These are phyloP conservation scores for Eucalyptus cloeziana DNA, from an alignment of 345 rosid genomes.

Conservation along the genomic window DNA sequence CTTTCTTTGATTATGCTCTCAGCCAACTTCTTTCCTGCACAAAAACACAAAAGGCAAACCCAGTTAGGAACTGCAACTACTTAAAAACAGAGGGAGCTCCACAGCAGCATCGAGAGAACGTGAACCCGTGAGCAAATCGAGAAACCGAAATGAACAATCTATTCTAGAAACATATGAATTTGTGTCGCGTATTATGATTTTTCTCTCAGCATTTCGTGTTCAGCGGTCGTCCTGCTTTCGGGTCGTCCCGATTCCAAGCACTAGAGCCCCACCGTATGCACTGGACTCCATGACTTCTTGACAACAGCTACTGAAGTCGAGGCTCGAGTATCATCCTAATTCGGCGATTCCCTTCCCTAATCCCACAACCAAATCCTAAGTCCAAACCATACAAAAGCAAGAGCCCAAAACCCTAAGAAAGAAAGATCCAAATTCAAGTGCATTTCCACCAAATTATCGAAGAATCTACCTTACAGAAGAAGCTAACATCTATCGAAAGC, in stretches of 20 bases:
- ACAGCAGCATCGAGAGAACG: background rate
- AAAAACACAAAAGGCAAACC: background rate
- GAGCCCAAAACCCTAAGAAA: background rate
- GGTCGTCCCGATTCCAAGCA: background rate
- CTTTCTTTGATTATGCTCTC: slow-evolving; percentile 68
- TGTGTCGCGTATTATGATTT: background rate
- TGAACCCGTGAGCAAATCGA: background rate
- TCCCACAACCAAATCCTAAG: background rate
- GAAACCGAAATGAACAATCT: background rate
- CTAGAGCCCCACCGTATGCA: background rate
- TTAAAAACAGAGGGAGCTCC: background rate
- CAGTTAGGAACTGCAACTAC: background rate
- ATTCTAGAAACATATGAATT: background rate
- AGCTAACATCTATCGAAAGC: background rate
- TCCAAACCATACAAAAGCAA: background rate
- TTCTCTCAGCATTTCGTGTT: background rate
- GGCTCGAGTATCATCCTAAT: background rate
- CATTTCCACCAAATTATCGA: background rate
- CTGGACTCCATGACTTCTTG: background rate
- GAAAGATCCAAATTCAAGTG: background rate
- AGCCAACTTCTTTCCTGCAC: slow-evolving; percentile 83
- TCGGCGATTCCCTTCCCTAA: background rate
- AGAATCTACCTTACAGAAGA: background rate
- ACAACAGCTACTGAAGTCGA: background rate
- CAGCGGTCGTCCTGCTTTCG: background rate